A percentile compares a stretch with the other conserved stretches of the same genome.
Evolutionary conservation across 768 basidiomycete genomes (phyloP).

Genomic region (Ramaria sp.): DNA sequence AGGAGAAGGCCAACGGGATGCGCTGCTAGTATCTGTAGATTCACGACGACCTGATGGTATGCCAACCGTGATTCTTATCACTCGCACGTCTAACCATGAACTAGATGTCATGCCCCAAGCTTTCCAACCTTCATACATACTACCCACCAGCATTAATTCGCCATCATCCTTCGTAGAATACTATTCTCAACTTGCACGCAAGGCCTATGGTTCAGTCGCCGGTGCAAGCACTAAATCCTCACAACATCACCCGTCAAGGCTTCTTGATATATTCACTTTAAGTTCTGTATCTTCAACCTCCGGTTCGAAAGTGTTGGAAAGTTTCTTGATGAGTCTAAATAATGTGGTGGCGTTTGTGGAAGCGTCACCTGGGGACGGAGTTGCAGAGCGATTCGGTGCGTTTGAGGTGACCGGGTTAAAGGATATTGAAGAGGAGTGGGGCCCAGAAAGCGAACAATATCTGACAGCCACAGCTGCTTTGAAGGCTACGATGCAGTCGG

Average conservation of each 20-base stretch:
- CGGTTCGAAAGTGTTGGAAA: conserved; percentile 12
- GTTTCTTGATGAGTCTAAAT: conserved; percentile 31
- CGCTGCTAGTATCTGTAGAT: conserved; percentile 45
- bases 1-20: conserved; percentile 40
- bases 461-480: conserved; percentile 31
- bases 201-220: conserved; percentile 34
- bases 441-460: conserved; percentile 47
- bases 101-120: conserved; percentile 50
- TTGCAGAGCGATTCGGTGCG: conserved; percentile 44
- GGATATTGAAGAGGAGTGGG: conserved; percentile 36
- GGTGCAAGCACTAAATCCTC: conserved; percentile 21
- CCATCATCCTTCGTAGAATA: conserved; percentile 4
- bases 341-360: conserved; percentile 46
- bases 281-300: conserved; percentile 25
- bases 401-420: conserved; percentile 45
- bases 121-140: conserved; percentile 38
- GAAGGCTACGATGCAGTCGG: conserved; percentile 36
- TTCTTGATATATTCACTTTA: conserved; percentile 32
- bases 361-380: conserved; percentile 26
- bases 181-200: conserved; percentile 25
- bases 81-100: not conserved
- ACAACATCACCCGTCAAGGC: conserved; percentile 15
- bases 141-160: conserved; percentile 12
- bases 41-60: conserved; percentile 46
- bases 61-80: conserved; percentile 8